Percentiles rank a stretch among this genome's conserved stretches.
These are phyloP conservation scores for Trichoderma afroharzianum DNA, from an alignment of 2,329 filamentous ascomycete genomes.

Conservation along the genomic window DNA sequence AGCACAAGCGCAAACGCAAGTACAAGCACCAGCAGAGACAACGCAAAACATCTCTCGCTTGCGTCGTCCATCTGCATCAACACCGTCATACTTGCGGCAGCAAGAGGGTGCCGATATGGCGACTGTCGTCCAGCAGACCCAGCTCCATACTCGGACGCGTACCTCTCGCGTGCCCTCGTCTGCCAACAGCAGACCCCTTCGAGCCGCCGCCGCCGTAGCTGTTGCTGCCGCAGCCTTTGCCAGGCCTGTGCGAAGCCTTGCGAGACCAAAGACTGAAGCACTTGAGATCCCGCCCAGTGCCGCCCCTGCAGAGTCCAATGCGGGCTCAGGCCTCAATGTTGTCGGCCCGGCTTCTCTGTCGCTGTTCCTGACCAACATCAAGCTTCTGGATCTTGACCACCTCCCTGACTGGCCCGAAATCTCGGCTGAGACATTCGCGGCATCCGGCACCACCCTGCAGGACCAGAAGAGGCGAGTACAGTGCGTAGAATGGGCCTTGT, in stretches of 20 bases:
- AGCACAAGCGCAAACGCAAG: neutral
- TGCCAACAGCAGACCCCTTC: neutral
- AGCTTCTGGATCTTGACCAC: constrained; percentile 74
- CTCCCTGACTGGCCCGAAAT: constrained; percentile 78
- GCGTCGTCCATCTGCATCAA: constrained; percentile 1
- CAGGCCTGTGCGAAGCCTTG: constrained; percentile 1
- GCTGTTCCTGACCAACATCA: constrained; percentile 75
- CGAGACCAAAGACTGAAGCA: neutral
- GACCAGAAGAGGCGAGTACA: constrained; percentile 81
- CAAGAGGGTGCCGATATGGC: constrained; percentile 19
- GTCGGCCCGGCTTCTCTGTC: constrained; percentile 27
- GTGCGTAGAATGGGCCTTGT: constrained; percentile 87
- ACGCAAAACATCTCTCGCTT: constrained; percentile 6
- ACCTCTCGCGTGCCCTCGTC: constrained; percentile 16
- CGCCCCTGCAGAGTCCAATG: constrained; percentile 4
- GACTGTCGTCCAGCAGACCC: constrained; percentile 15
- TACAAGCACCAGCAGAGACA: neutral
- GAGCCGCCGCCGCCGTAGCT: constrained; percentile 5
- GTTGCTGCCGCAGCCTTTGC: constrained; percentile 12
- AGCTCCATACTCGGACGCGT: constrained; percentile 19
- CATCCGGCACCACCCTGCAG: constrained; percentile 57
- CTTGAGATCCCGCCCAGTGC: neutral
- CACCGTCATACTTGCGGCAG: constrained; percentile 2
- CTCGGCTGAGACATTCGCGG: constrained; percentile 63
- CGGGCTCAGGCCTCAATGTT: neutral